phyloP scores from a whole-genome alignment of 257 asterid species.

The Fraxinus anomala region DNA sequence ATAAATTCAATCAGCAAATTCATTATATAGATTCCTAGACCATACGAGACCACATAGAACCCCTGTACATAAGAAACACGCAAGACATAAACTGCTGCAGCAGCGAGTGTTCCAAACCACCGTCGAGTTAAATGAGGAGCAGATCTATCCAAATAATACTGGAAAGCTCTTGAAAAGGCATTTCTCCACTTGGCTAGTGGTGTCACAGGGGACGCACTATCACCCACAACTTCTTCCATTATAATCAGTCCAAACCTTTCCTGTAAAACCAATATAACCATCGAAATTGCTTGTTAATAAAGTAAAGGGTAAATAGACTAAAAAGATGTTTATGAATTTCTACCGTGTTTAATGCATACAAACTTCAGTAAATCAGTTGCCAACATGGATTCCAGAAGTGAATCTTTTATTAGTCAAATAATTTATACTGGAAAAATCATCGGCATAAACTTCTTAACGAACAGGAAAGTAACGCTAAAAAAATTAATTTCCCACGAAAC shows the following conservation, averaged over 20 bases:
- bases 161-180: conserved; percentile 50
- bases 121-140: conserved; percentile 50
- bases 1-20: conserved; percentile 65
- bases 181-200: conserved; percentile 55
- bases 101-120: conserved; percentile 63
- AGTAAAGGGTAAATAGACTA: neutral
- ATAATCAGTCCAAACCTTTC: conserved; percentile 11
- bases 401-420: neutral
- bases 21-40: conserved; percentile 58
- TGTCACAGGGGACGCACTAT: conserved; percentile 33
- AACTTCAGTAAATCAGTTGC: neutral
- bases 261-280: conserved; percentile 9
- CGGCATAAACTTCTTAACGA: neutral
- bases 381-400: neutral
- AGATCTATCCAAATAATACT: conserved; percentile 52
- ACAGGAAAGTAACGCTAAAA: neutral
- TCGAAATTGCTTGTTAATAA: neutral
- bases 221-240: conserved; percentile 50
- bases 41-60: conserved; percentile 58
- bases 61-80: conserved; percentile 54
- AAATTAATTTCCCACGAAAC: neutral
- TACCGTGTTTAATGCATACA: neutral
- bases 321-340: neutral
- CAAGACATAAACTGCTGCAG: conserved; percentile 51
- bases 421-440: neutral